Conservation (phyloP, 768 basidiomycete genomes). For the Tylopilus intermedius region DNA sequence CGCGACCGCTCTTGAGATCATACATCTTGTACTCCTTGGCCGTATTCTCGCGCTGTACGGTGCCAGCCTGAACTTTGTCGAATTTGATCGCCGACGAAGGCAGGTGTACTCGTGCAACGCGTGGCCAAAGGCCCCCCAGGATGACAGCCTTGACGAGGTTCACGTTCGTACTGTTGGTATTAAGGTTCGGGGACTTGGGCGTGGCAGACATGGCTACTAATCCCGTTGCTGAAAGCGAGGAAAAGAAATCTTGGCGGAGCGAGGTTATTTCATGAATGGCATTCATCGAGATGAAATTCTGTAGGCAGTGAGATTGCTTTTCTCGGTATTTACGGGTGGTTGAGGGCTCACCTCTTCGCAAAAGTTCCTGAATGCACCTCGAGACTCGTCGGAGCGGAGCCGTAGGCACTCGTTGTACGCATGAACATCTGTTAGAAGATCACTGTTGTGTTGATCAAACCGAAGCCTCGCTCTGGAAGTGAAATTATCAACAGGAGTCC, state of each 20-base stretch:
- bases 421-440: slow-evolving; percentile 75
- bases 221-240: slow-evolving; percentile 64
- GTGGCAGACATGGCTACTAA: slow-evolving; percentile 50
- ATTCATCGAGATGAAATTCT: slow-evolving; percentile 81
- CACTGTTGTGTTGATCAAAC: slow-evolving; percentile 71
- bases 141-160: slow-evolving; percentile 83
- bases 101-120: slow-evolving; percentile 70
- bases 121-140: slow-evolving; percentile 83
- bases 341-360: slow-evolving; percentile 56
- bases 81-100: slow-evolving; percentile 75
- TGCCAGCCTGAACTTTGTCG: slow-evolving; percentile 78
- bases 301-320: background rate
- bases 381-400: slow-evolving; percentile 47
- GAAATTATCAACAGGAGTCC: background rate
- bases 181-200: slow-evolving; percentile 49
- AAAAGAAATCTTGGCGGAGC: slow-evolving; percentile 72
- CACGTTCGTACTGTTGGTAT: slow-evolving; percentile 57
- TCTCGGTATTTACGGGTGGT: background rate
- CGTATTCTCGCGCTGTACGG: slow-evolving; percentile 77
- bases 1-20: slow-evolving; percentile 58
- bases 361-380: slow-evolving; percentile 47
- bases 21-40: slow-evolving; percentile 82
- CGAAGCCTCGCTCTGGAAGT: slow-evolving; percentile 58
- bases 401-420: slow-evolving; percentile 65
- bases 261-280: slow-evolving; percentile 74